Percentiles rank a stretch among this genome's conserved stretches.
Conservation (phyloP, 2,329 filamentous ascomycete genomes). For the Fusarium nematophilum region DNA sequence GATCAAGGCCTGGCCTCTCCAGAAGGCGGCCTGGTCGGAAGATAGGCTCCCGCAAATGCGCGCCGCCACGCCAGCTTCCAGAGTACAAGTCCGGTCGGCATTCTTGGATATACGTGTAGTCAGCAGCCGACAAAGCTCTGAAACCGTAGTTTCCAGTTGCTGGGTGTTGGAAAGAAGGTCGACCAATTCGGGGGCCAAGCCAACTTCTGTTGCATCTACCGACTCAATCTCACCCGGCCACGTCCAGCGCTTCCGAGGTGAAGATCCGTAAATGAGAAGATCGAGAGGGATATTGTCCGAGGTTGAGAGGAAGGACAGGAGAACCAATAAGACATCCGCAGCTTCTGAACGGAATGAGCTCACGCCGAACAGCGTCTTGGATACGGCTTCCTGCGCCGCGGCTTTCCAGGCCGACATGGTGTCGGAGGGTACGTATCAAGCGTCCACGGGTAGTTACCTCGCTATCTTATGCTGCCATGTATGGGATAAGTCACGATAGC, state of each 20-base stretch:
- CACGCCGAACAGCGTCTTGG: slow-evolving; percentile 24
- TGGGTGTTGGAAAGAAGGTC: slow-evolving; percentile 21
- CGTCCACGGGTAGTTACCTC: no score
- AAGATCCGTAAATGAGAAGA: slow-evolving; percentile 35
- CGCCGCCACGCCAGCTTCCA: slow-evolving; percentile 32
- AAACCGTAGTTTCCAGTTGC: slow-evolving; percentile 20
- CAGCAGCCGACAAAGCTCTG: slow-evolving; percentile 19
- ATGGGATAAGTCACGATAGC: no score
- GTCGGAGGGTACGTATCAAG: no score
- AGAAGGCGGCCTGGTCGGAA: slow-evolving; percentile 24
- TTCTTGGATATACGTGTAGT: slow-evolving; percentile 15
- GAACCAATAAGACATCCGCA: slow-evolving; percentile 32
- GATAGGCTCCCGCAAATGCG: slow-evolving; percentile 24
- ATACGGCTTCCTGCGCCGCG: slow-evolving; percentile 32
- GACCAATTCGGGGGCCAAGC: slow-evolving; percentile 18
- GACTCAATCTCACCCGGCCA: slow-evolving; percentile 31
- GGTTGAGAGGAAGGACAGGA: slow-evolving; percentile 35
- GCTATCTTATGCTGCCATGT: no score
- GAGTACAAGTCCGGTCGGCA: slow-evolving; percentile 28
- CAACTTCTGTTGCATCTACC: slow-evolving; percentile 48
- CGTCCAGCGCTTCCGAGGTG: slow-evolving; percentile 40
- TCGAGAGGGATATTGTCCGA: slow-evolving; percentile 34
- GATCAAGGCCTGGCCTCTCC: slow-evolving; percentile 34
- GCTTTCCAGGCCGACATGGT: slow-evolving; percentile 24
- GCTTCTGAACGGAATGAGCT: slow-evolving; percentile 28